Evolutionary conservation across 2,329 filamentous ascomycete genomes (phyloP), one percentile per base, ranked within the genome.

Genomic region (Aureobasidium sp.): DNA sequence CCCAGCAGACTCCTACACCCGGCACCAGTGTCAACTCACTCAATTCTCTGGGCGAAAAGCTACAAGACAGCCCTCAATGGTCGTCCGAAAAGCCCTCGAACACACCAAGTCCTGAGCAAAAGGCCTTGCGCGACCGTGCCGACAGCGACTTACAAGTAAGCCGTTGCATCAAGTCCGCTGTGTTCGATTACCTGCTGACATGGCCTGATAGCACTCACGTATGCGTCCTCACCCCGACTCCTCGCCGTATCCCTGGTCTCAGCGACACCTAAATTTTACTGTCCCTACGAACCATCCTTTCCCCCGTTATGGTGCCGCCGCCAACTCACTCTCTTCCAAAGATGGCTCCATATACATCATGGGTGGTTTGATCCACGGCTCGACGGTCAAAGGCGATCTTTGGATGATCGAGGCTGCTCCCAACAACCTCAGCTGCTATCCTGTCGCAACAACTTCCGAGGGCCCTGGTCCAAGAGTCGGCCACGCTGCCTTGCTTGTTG

Each of bases 331-430:
- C 16, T 89, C 92, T 29, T 97, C 92, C 42, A 97, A 97, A 76
- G 94, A 99, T 75, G 95, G 95, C 63, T 91, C 96, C 68, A 89
- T 99, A 62, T 99, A 97, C 71, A 82, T 99, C 71, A 97, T 99
- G 92, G 94, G 94, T 65, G 94, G 94, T 55, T 77, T 99, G 64
- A 93, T 99, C 69, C 93, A 96, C 71, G 93, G 93, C 67, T 90
- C 91, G 41, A 96, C 91, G 2, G 94, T 97, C 48, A 97, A 97
- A 73, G 94, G 94, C 51, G 94, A 99, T 76, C 76, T 99, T 50
- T 99, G 95, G 95, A 89, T 97, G 86, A 89, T 97, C 50, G 94
- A 99, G 74, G 90, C 91, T 64, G 91, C 88, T 58, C 80, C 78
- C 36, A 88, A 87, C 9, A 92, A 85, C 72, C 85, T 97, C 80